These are phyloP conservation scores for Cercospora beticola DNA, from an alignment of 2,329 filamentous ascomycete species.

Conservation along the genomic window DNA sequence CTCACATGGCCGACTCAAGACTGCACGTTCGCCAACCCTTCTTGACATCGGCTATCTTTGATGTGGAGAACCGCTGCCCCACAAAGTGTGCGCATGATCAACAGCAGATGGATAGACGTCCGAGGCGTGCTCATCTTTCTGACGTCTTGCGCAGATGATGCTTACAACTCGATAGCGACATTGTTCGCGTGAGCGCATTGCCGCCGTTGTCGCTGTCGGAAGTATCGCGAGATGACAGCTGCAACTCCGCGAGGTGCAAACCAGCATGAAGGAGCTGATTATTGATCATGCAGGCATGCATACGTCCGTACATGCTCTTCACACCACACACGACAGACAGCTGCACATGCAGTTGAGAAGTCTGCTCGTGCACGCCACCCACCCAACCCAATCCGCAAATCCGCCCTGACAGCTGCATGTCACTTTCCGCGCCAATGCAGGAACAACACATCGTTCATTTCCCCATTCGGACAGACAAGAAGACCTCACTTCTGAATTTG, in stretches of 20 bases:
- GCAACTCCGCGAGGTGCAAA: background rate
- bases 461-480: background rate
- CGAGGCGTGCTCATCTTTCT: background rate
- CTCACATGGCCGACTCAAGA: background rate
- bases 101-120: background rate
- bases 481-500: background rate
- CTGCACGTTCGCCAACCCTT: background rate
- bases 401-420: constrained; percentile 1
- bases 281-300: background rate
- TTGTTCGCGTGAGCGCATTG: background rate
- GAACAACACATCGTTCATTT: background rate
- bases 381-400: background rate
- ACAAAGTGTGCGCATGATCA: background rate
- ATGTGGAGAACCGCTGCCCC: background rate
- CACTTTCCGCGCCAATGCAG: background rate
- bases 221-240: background rate
- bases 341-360: background rate
- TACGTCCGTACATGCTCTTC: background rate
- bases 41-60: background rate
- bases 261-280: background rate
- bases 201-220: background rate
- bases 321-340: background rate
- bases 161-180: background rate
- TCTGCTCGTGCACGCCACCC: background rate
- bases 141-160: background rate